Evolutionary conservation across 1,139 yeast species (phyloP).

Genomic region (Blastobotrys ciferrii): DNA sequence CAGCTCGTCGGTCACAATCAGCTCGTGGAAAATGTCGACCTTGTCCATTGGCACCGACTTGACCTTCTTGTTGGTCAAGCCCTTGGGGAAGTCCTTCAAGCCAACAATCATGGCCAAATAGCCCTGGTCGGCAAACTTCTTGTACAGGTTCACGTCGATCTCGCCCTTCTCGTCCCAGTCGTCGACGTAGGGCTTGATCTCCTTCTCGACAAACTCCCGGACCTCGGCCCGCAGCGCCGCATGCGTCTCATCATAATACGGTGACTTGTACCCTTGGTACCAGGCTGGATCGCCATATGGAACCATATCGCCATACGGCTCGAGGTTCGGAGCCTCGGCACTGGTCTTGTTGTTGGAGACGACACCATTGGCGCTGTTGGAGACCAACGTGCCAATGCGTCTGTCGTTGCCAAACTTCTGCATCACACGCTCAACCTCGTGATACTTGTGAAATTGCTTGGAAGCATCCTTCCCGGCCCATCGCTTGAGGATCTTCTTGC

Average conservation of each 20-base stretch:
- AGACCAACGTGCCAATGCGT: conserved; percentile 37
- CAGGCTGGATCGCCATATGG: conserved; percentile 46
- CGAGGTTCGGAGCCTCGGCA: conserved; percentile 17
- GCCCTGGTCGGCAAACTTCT: conserved; percentile 36
- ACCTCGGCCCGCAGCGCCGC: conserved; percentile 40
- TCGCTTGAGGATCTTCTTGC: conserved; percentile 65
- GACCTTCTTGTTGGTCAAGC: conserved; percentile 36
- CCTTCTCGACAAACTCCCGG: conserved; percentile 42
- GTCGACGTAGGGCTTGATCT: conserved; percentile 40
- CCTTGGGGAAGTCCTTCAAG: conserved; percentile 33
- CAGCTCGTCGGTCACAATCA: conserved; percentile 40
- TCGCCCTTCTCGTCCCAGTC: conserved; percentile 44
- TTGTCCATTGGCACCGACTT: conserved; percentile 38
- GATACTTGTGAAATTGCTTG: conserved; percentile 59
- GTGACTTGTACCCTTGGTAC: conserved; percentile 45
- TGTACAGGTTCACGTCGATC: conserved; percentile 32
- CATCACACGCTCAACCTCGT: conserved; percentile 43
- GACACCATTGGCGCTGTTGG: conserved; percentile 19
- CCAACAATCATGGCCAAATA: conserved; percentile 38
- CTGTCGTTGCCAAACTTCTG: conserved; percentile 39
- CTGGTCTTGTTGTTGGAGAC: conserved; percentile 16
- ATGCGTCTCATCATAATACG: conserved; percentile 42
- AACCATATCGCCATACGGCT: conserved; percentile 41
- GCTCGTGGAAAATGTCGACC: conserved; percentile 41
- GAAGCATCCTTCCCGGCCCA: conserved; percentile 94